Percentiles rank a stretch among this genome's conserved stretches.
phyloP scores from a whole-genome alignment of 1,139 yeast species.

The Meyerozyma athensensis region DNA sequence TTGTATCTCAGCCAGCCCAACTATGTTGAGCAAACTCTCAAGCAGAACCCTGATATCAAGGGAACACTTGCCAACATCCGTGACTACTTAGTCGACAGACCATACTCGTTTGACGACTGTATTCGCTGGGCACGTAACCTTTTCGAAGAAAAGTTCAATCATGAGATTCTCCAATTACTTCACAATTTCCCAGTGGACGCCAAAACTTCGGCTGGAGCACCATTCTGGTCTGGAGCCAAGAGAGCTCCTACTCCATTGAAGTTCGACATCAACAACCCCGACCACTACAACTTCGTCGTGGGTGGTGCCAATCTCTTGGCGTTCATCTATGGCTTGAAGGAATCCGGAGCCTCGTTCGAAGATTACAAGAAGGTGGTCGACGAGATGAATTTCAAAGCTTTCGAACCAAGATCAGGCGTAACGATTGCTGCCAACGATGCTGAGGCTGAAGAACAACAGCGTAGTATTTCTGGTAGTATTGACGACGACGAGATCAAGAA shows the following conservation, averaged over 20 bases:
- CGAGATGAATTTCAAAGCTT: slow-evolving; percentile 37
- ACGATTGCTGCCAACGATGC: slow-evolving; percentile 84
- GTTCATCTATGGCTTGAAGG: slow-evolving; percentile 78
- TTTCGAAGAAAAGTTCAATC: slow-evolving; percentile 77
- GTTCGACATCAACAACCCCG: slow-evolving; percentile 70
- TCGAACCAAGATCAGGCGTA: slow-evolving; percentile 70
- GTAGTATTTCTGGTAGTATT: slow-evolving; percentile 40
- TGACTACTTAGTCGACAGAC: slow-evolving; percentile 70
- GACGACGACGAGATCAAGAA: slow-evolving; percentile 54
- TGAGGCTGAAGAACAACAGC: slow-evolving; percentile 79
- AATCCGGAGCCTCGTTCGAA: slow-evolving; percentile 35
- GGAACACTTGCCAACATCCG: slow-evolving; percentile 77
- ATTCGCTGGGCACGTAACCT: slow-evolving; percentile 91
- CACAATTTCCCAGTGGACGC: slow-evolving; percentile 95
- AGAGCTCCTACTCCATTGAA: slow-evolving; percentile 85
- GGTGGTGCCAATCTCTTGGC: slow-evolving; percentile 94
- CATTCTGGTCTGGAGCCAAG: slow-evolving; percentile 98
- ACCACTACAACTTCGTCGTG: slow-evolving; percentile 77
- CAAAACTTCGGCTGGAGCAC: slow-evolving; percentile 81
- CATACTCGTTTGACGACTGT: slow-evolving; percentile 89
- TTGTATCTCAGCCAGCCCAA: slow-evolving; percentile 87
- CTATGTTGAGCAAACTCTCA: slow-evolving; percentile 84
- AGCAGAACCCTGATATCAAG: slow-evolving; percentile 88
- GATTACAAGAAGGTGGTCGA: slow-evolving; percentile 51
- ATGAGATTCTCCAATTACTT: slow-evolving; percentile 83